These are phyloP conservation scores for Kodamaea kakaduensis DNA, from an alignment of 805 yeast genomes.

Conservation along the genomic window DNA sequence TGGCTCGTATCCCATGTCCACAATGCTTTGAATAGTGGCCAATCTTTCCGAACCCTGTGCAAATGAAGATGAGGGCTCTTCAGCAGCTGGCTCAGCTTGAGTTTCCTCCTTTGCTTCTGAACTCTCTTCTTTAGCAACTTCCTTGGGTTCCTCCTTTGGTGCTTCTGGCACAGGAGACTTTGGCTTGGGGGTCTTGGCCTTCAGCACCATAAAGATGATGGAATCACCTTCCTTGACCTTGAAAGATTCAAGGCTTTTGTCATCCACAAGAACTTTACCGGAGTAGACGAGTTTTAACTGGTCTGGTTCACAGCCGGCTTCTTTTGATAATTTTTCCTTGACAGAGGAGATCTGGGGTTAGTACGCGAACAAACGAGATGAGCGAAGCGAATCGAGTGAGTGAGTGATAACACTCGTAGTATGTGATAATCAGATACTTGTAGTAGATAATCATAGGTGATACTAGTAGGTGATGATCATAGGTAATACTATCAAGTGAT, in stretches of 20 bases:
- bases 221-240: conserved; percentile 83
- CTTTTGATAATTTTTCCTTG: conserved; percentile 67
- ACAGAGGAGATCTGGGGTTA: conserved; percentile 49
- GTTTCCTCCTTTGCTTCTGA: conserved; percentile 16
- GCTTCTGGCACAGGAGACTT: conserved; percentile 14
- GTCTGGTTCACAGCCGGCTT: conserved; percentile 62
- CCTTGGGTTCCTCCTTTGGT: conserved; percentile 6
- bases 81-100: conserved; percentile 16
- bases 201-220: conserved; percentile 85
- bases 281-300: conserved; percentile 90
- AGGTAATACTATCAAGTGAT: no score
- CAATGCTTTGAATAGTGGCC: conserved; percentile 71
- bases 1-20: conserved; percentile 95
- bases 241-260: conserved; percentile 64
- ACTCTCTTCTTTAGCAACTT: conserved; percentile 11
- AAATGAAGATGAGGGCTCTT: conserved; percentile 47
- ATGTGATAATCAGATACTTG: no score
- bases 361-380: conserved; percentile 1
- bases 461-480: no score
- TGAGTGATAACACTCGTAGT: no score
- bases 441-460: no score
- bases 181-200: conserved; percentile 27
- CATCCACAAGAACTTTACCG: conserved; percentile 85
- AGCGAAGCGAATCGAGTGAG: no score
- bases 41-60: conserved; percentile 78